Percentiles rank a stretch among this genome's conserved stretches.
Evolutionary conservation across 2,329 filamentous ascomycete species (phyloP).

Genomic region (Aureobasidium musti): DNA sequence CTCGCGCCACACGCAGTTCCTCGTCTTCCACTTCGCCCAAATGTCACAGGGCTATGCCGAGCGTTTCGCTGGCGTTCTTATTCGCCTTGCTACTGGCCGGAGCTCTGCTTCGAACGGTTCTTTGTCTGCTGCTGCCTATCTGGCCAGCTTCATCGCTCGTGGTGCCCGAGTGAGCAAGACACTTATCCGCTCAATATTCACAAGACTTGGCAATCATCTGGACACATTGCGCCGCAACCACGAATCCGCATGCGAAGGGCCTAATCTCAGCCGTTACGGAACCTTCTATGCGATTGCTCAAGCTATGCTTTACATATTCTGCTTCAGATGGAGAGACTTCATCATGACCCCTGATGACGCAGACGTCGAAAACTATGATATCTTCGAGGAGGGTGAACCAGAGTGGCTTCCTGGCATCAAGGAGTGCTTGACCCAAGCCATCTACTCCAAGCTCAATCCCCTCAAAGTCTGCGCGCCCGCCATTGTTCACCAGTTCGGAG

Average conservation of each 20-base stretch:
- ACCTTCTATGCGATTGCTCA: constrained; percentile 88
- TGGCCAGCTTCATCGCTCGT: constrained; percentile 90
- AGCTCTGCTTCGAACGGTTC: constrained; percentile 79
- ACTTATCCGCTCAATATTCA: constrained; percentile 79
- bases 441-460: constrained; percentile 88
- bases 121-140: constrained; percentile 85
- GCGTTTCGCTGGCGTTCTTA: constrained; percentile 82
- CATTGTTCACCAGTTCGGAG: constrained; percentile 90
- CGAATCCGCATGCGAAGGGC: constrained; percentile 74
- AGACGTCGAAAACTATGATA: constrained; percentile 49
- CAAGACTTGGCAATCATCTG: constrained; percentile 74
- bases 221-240: constrained; percentile 72
- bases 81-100: constrained; percentile 74
- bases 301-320: constrained; percentile 91
- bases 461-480: constrained; percentile 89
- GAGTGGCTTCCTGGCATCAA: constrained; percentile 75
- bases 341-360: constrained; percentile 57
- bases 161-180: constrained; percentile 76
- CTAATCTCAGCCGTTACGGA: constrained; percentile 79
- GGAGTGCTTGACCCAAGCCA: constrained; percentile 71
- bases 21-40: constrained; percentile 94
- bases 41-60: constrained; percentile 75
- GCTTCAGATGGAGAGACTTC: constrained; percentile 95
- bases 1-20: constrained; percentile 90
- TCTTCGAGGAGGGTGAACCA: constrained; percentile 68